These are phyloP conservation scores for Neoboletus brunneissimus DNA, from an alignment of 768 basidiomycete species.

Conservation along the genomic window DNA sequence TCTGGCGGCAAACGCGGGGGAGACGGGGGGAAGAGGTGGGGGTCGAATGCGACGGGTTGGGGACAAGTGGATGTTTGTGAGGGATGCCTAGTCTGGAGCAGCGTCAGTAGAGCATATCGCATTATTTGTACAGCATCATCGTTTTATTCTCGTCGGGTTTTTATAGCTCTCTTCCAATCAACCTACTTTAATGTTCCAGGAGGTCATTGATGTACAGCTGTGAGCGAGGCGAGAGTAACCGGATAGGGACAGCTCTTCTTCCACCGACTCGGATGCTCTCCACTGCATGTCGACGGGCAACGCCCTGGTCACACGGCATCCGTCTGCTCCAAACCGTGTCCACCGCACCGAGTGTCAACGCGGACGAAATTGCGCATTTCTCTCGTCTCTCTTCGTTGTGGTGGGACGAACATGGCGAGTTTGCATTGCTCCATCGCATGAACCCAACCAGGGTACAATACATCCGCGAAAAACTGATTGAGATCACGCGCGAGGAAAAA, in stretches of 20 bases:
- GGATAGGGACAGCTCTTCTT: background rate
- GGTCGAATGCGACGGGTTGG: constrained; percentile 68
- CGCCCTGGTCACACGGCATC: constrained; percentile 3
- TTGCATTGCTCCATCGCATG: constrained; percentile 87
- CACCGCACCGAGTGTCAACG: constrained; percentile 48
- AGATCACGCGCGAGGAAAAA: constrained; percentile 55
- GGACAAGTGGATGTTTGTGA: constrained; percentile 72
- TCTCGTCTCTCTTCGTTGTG: constrained; percentile 85
- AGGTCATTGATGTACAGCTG: background rate
- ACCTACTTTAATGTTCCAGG: background rate
- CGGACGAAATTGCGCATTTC: constrained; percentile 84
- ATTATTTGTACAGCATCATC: constrained; percentile 22
- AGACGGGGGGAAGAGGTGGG: constrained; percentile 29
- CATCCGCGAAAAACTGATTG: constrained; percentile 71
- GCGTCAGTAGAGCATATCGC: constrained; percentile 15
- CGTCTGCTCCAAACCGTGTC: constrained; percentile 25
- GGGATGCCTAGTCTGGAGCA: constrained; percentile 28
- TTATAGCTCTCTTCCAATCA: too few relatives aligned
- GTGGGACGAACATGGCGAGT: constrained; percentile 96
- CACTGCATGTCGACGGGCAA: constrained; percentile 17
- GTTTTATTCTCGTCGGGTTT: background rate
- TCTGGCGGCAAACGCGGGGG: background rate
- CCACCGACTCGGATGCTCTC: constrained; percentile 16
- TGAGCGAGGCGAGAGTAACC: background rate
- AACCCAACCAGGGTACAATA: constrained; percentile 87